Base-by-base conservation (phyloP, 1,284 basidiomycete species). In the Rhodotorula mucilaginosa region DNA sequence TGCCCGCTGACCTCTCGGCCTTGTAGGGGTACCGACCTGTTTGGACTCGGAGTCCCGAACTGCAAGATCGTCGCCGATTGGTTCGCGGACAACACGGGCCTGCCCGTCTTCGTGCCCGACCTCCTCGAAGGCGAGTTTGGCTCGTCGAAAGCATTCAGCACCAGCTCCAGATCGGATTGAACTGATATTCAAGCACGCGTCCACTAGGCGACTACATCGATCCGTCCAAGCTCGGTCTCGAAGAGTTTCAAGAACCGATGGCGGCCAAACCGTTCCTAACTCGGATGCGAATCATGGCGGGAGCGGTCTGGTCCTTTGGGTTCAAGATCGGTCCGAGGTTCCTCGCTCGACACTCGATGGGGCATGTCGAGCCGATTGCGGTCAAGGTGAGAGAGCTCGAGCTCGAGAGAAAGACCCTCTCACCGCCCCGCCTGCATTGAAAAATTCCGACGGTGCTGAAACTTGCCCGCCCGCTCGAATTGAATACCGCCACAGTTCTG, bases 1-100 rank as follows among this genome's bases (percentile, higher is more conserved):
- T 26, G 26, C 26, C 26, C 26, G 26, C 26, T 26, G 26, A 26
- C 26, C 26, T 26, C 26, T 26, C 26, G 26, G 26, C 26, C 26
- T 26, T 26, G 26, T 26, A 26, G 67, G 19, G 70, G 64, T 2
- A 56, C 57, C 16, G 70, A 72, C 58, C 49, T 69, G 31, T 72
- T 72, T 31, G 67, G 67, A 8, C 34, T 72, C 23, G 67, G 63
- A 2, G 44, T 72, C 8, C 56, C 64, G 19, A 69, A 69, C 61
- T n/a, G 59, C 60, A 65, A 63, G 51, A 29, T 72, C 44, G 46
- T 68, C 15, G 70, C 70, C 12, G 70, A 72, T 51, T 47, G 47
- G 34, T 54, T 71, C 26, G 65, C 69, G 2, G 39, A 26, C 1
- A 26, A 34, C 6, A 61, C 65, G 2, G 64, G 64, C 5, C 5